These are phyloP conservation scores for Vaccinium macrocarpon DNA, from an alignment of 148 eudicot species.

Conservation along the genomic window DNA sequence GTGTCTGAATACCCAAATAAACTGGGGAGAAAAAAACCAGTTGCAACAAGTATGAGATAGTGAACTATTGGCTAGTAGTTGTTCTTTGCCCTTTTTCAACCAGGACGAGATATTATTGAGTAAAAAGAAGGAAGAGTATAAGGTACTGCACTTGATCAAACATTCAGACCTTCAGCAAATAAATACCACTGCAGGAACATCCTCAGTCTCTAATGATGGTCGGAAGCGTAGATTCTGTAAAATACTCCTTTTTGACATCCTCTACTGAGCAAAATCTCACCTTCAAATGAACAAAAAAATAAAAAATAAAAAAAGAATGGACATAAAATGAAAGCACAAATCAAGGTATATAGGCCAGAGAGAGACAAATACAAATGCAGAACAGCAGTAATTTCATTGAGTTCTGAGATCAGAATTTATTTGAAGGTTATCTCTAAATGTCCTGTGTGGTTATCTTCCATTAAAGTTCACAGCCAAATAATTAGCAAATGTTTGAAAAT, in stretches of 20 bases:
- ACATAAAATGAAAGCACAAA: not conserved
- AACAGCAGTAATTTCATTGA: not conserved
- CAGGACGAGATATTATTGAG: not conserved
- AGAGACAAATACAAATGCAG: not conserved
- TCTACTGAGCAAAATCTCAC: slow-evolving; percentile 78
- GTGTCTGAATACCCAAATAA: too few relatives aligned
- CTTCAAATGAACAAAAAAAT: slow-evolving; percentile 29
- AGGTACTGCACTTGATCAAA: not conserved
- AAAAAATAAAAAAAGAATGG: not conserved
- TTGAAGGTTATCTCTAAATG: not conserved
- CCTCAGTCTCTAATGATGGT: slow-evolving; percentile 47
- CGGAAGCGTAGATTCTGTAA: slow-evolving; percentile 72
- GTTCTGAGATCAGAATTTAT: not conserved
- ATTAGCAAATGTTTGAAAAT: not conserved
- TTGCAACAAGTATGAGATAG: too few relatives aligned
- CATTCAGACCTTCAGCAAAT: not conserved
- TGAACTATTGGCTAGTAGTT: not conserved
- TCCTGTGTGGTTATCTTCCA: not conserved
- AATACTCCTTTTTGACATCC: slow-evolving; percentile 65
- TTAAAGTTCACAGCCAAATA: not conserved
- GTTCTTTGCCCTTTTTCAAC: not conserved
- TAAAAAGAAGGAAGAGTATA: not conserved
- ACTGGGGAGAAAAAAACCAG: too few relatives aligned
- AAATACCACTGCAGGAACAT: not conserved
- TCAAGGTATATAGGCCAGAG: not conserved